Conservation (phyloP, 768 basidiomycete genomes). For the Kwoniella botswanensis region DNA sequence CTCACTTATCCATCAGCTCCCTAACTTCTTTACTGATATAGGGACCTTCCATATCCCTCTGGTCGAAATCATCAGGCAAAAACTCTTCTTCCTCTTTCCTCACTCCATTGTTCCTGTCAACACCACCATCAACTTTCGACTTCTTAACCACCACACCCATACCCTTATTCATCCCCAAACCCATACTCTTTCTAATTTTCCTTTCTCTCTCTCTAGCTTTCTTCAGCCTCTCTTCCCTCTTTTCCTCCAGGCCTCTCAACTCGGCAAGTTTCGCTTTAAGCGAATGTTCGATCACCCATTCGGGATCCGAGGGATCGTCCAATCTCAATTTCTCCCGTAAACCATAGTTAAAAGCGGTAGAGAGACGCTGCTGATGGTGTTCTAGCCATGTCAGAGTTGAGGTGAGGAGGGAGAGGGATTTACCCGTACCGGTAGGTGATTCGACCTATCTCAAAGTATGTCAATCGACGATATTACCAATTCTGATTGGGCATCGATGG, state of each 20-base stretch:
- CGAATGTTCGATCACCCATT: constrained; percentile 56
- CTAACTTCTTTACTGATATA: constrained; percentile 78
- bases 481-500: too few species aligned
- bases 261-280: constrained; percentile 42
- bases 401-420: constrained; percentile 54
- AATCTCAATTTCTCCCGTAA: constrained; percentile 31
- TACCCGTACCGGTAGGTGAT: constrained; percentile 57
- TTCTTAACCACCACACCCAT: constrained; percentile 13
- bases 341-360: constrained; percentile 24
- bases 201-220: constrained; percentile 49
- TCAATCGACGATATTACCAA: not conserved
- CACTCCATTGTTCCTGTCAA: constrained; percentile 44
- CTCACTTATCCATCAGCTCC: constrained; percentile 78
- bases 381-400: constrained; percentile 55
- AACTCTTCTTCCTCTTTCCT: constrained; percentile 68
- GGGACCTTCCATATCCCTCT: constrained; percentile 58
- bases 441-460: constrained; percentile 42
- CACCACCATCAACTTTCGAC: constrained; percentile 1
- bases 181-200: constrained; percentile 13
- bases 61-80: constrained; percentile 70
- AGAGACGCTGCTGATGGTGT: constrained; percentile 38
- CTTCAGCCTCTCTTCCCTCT: constrained; percentile 27
- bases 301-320: constrained; percentile 52
- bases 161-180: constrained; percentile 25
- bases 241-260: constrained; percentile 30